Evolutionary conservation across 768 basidiomycete genomes (phyloP).

Genomic region (Leccinum olivaceopallidum): DNA sequence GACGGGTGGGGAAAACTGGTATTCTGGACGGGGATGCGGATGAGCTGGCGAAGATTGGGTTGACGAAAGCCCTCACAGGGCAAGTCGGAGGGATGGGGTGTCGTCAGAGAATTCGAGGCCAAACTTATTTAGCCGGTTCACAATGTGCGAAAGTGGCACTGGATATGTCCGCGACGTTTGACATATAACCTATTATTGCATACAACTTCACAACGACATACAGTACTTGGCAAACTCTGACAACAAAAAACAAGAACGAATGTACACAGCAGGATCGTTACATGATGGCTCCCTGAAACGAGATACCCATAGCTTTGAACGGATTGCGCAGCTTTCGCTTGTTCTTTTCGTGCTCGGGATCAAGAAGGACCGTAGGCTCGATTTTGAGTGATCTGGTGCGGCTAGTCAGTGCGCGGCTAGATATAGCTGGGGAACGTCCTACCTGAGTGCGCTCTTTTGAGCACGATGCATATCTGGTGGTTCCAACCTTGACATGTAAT

Average conservation of each 20-base stretch:
- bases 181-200: background rate
- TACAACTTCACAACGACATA: background rate
- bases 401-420: slow-evolving; percentile 4
- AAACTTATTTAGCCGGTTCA: slow-evolving; percentile 20
- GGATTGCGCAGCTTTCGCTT: slow-evolving; percentile 6
- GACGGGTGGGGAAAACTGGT: slow-evolving; percentile 1
- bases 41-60: slow-evolving; percentile 1
- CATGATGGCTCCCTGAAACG: slow-evolving; percentile 23
- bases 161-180: background rate
- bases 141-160: slow-evolving; percentile 29
- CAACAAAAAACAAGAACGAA: background rate
- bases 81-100: slow-evolving; percentile 12
- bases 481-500: slow-evolving; percentile 22
- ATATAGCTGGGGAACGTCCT: background rate
- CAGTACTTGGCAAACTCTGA: background rate
- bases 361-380: slow-evolving; percentile 30
- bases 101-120: slow-evolving; percentile 17
- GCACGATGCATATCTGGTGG: slow-evolving; percentile 24
- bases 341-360: slow-evolving; percentile 5
- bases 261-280: slow-evolving; percentile 12
- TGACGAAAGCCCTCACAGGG: slow-evolving; percentile 2
- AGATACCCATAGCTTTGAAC: slow-evolving; percentile 13
- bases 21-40: background rate
- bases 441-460: slow-evolving; percentile 25
- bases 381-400: slow-evolving; percentile 25